Percentiles rank a stretch among this genome's conserved stretches.
phyloP scores from a whole-genome alignment of 2,329 filamentous ascomycete genomes.

The Bipolaris cookei region DNA sequence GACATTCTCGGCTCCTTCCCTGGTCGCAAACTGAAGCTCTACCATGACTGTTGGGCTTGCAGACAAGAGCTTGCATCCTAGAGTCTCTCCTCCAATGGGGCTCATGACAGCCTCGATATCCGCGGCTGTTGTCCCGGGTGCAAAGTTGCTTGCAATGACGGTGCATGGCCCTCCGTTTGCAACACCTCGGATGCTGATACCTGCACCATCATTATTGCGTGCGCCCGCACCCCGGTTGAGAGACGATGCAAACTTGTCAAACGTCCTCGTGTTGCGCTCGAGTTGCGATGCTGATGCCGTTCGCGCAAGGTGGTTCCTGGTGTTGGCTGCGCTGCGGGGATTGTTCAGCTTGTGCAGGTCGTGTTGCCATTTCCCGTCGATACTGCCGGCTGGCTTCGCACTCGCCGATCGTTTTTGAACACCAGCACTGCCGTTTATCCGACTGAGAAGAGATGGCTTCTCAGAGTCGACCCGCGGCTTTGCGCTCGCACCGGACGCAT shows the following conservation, averaged over 20 bases:
- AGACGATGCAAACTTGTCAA: conserved; percentile 50
- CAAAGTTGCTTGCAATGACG: conserved; percentile 81
- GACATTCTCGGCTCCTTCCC: conserved; percentile 74
- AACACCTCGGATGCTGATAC: conserved; percentile 73
- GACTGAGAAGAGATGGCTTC: conserved; percentile 68
- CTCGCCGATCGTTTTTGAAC: conserved; percentile 66
- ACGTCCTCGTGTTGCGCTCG: conserved; percentile 52
- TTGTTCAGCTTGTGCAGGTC: conserved; percentile 65
- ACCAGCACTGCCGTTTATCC: conserved; percentile 71
- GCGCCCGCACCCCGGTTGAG: conserved; percentile 33
- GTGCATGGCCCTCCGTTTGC: conserved; percentile 71
- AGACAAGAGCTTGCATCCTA: conserved; percentile 71
- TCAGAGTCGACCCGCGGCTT: conserved; percentile 54
- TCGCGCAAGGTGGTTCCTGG: conserved; percentile 40
- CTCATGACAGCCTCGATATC: conserved; percentile 84
- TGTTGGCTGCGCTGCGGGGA: conserved; percentile 45
- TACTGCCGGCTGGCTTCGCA: conserved; percentile 58
- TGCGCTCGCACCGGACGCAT: conserved; percentile 56
- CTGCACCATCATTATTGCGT: conserved; percentile 41
- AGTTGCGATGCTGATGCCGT: conserved; percentile 50
- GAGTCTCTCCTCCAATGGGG: conserved; percentile 69
- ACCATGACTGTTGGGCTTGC: conserved; percentile 74
- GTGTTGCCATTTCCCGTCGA: conserved; percentile 74
- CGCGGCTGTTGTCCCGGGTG: conserved; percentile 77
- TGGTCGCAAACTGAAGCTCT: conserved; percentile 76